phyloP scores from a whole-genome alignment of 177 flowering plant genomes.

The Vitis hybrid region DNA sequence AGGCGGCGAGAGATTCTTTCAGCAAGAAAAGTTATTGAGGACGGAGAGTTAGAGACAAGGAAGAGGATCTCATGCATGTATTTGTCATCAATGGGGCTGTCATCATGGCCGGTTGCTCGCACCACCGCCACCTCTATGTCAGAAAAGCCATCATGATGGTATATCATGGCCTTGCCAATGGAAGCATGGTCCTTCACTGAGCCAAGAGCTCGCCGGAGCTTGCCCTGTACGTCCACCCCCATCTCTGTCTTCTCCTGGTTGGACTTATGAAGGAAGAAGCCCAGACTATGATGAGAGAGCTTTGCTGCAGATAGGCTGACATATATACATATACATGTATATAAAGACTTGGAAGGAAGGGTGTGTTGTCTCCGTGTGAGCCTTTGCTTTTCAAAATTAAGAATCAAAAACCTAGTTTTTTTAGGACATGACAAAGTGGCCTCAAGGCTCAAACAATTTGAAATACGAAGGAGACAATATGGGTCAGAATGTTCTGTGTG shows the following conservation, averaged over 20 bases:
- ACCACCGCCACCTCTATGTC: constrained; percentile 47
- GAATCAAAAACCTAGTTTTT: neutral
- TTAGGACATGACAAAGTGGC: neutral
- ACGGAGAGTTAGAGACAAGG: constrained; percentile 48
- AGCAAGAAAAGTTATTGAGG: constrained; percentile 43
- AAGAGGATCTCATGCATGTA: constrained; percentile 57
- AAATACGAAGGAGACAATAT: neutral
- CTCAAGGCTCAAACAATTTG: neutral
- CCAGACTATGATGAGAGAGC: neutral
- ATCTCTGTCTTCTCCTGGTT: constrained; percentile 10
- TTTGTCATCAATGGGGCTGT: constrained; percentile 44
- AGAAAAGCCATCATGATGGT: constrained; percentile 25
- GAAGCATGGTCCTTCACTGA: constrained; percentile 53
- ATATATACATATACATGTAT: neutral
- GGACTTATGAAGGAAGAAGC: neutral
- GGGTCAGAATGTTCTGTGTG: neutral
- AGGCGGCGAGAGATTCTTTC: constrained; percentile 42
- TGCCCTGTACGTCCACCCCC: constrained; percentile 36
- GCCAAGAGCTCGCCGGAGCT: constrained; percentile 45
- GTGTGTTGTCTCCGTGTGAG: neutral
- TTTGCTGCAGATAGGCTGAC: neutral
- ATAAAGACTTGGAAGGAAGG: neutral
- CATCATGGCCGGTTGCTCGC: constrained; percentile 48
- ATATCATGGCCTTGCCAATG: constrained; percentile 46
- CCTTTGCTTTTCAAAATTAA: neutral